A percentile compares a stretch with the other conserved stretches of the same genome.
phyloP scores from a whole-genome alignment of 2,329 filamentous ascomycete species.

The Epichloe typhina region DNA sequence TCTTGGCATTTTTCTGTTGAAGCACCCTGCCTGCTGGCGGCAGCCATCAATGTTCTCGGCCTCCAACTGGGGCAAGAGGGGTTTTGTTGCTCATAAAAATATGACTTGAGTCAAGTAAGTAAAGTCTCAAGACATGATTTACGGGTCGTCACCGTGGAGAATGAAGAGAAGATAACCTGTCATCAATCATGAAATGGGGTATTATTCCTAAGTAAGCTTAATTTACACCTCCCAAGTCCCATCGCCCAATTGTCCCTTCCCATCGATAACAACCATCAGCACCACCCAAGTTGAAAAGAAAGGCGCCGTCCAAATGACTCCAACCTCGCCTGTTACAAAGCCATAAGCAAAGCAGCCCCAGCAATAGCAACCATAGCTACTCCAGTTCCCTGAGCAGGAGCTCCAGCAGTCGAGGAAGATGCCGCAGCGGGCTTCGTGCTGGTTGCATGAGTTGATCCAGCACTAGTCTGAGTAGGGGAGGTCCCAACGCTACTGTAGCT shows the following conservation, averaged over 20 bases:
- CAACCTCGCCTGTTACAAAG: constrained; percentile 11
- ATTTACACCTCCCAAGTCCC: background rate
- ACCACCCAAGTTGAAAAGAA: background rate
- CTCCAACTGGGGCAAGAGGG: too few species aligned
- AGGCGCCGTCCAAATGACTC: too few species aligned
- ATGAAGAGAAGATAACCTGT: too few species aligned
- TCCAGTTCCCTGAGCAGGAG: constrained; percentile 12
- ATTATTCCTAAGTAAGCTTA: constrained; percentile 1
- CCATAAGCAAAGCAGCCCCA: constrained; percentile 16
- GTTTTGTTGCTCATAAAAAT: too few species aligned
- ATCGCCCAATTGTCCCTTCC: background rate
- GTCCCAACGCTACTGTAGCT: background rate
- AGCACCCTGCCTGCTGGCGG: too few species aligned
- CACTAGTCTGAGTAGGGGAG: background rate
- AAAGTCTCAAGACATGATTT: too few species aligned
- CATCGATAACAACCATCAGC: background rate
- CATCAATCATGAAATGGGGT: background rate
- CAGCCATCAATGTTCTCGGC: too few species aligned
- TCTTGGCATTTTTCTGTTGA: too few species aligned
- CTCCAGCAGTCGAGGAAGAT: constrained; percentile 10
- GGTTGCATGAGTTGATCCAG: background rate
- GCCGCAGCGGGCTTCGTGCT: background rate
- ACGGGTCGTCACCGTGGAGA: too few species aligned
- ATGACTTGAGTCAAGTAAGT: too few species aligned
- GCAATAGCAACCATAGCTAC: constrained; percentile 15